phyloP scores from a whole-genome alignment of 1,284 basidiomycete genomes.

The Leccinum subrobustum region DNA sequence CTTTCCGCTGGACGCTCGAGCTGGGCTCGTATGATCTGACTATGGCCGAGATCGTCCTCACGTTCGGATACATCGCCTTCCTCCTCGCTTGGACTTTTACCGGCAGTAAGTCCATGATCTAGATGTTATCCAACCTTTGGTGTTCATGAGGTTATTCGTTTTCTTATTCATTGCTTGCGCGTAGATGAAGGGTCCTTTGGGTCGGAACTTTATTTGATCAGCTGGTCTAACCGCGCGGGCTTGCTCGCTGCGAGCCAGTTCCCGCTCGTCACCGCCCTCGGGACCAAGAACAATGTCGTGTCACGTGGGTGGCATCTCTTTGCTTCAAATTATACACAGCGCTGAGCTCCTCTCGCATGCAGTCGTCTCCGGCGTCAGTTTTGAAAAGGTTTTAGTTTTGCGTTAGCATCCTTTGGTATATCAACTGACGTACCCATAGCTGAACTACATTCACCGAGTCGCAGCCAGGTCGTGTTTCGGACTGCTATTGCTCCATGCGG shows the following conservation, averaged over 20 bases:
- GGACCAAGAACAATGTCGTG: conserved; percentile 63
- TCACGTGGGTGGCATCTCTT: conserved; percentile 40
- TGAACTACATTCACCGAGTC: conserved; percentile 54
- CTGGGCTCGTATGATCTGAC: conserved; percentile 46
- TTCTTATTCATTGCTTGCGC: neutral
- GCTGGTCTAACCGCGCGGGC: conserved; percentile 51
- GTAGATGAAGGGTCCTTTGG: conserved; percentile 40
- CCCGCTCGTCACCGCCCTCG: conserved; percentile 61
- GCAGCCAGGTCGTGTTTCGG: conserved; percentile 47
- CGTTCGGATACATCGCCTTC: conserved; percentile 43
- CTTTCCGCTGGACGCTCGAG: conserved; percentile 49
- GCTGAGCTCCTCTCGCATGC: conserved; percentile 1
- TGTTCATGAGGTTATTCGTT: neutral
- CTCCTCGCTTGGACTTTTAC: conserved; percentile 49
- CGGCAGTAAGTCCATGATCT: conserved; percentile 40
- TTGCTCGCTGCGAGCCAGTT: conserved; percentile 54
- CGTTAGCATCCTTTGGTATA: neutral
- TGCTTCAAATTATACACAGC: neutral
- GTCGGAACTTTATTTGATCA: conserved; percentile 36
- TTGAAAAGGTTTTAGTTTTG: conserved; percentile 47
- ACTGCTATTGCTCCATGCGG: conserved; percentile 51
- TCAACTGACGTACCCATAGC: conserved; percentile 30
- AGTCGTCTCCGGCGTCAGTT: conserved; percentile 60
- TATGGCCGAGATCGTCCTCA: conserved; percentile 47
- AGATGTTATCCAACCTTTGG: neutral